Evolutionary conservation across 352 stramenopile genomes (phyloP), one percentile per base, ranked within the genome.

Genomic region (Globisporangium paddicum): DNA sequence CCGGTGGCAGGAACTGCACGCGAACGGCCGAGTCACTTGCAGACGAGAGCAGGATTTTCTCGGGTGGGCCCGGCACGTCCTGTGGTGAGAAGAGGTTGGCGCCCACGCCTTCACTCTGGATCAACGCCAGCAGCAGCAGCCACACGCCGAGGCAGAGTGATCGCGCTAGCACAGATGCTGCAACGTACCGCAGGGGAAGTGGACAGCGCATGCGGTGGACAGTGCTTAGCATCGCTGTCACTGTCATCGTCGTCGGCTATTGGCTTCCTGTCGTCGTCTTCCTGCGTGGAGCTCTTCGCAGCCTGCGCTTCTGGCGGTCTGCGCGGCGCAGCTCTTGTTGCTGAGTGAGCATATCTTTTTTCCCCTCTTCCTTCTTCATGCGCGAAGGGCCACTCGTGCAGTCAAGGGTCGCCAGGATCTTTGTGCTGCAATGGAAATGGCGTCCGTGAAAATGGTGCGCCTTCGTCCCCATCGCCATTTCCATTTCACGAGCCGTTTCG

Each of bases 41-140:
- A 5, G 72, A 50, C 19, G 69, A 72, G 30, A 89, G 66, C n/a
- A 89, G 55, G 30, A 92, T 53, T 30, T 81, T 84, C 25, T 86
- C 72, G 0, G 82, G 82, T 6, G 81, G 77, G 2, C 77, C 77
- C 0, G 82, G 80, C 1, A 90, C 80, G 53, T 90, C 78, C 41
- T 85, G 73, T 4, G 82, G 80, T 0, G 68, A 75, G 58, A 92
- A 88, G 1, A 87, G 56, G 21, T 68, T 72, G 28, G 57, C 77
- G 7, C 11, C n/a, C 41, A 63, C 51, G 7, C 30, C 8, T 1
- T 38, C 46, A 18, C 34, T 37, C n/a, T 30, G 23, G 25, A 45
- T 55, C 45, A 9, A 14, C 21, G 54, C 28, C 32, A 68, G 14
- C 19, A 60, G 3, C 32, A 68, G 14, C 18, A 60, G 2, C 26